These are phyloP conservation scores for Saccharomycopsis sp. DNA, from an alignment of 805 yeast genomes.

Conservation along the genomic window DNA sequence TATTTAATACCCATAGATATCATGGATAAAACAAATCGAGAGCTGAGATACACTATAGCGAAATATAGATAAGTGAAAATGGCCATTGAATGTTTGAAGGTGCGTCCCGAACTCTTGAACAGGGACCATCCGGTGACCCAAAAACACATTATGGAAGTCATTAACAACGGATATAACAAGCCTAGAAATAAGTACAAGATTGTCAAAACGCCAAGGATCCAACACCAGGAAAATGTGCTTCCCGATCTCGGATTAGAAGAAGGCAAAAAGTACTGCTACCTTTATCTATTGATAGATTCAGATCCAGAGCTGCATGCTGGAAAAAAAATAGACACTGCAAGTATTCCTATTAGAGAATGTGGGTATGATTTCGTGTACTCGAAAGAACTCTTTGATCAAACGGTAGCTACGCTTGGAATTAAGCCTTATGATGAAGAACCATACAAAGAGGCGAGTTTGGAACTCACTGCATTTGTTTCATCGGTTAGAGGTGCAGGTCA, in stretches of 20 bases:
- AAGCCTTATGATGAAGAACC: conserved; percentile 25
- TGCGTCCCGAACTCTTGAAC: neutral
- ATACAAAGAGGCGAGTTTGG: conserved; percentile 26
- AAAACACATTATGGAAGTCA: conserved; percentile 25
- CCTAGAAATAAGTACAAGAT: conserved; percentile 39
- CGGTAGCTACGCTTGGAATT: conserved; percentile 33
- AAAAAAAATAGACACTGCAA: conserved; percentile 1
- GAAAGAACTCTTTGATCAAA: conserved; percentile 20
- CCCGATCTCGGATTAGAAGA: conserved; percentile 27
- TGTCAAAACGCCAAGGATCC: conserved; percentile 38
- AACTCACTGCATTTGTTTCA: conserved; percentile 48
- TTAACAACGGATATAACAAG: conserved; percentile 47
- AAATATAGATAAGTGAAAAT: neutral
- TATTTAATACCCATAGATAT: too few species aligned
- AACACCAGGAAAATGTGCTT: conserved; percentile 22
- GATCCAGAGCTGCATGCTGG: conserved; percentile 24
- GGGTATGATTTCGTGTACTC: conserved; percentile 22
- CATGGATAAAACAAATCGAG: neutral
- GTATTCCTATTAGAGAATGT: conserved; percentile 4
- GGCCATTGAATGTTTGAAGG: conserved; percentile 1
- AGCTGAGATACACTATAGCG: too few species aligned
- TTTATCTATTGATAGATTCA: conserved; percentile 24
- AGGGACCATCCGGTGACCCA: conserved; percentile 1
- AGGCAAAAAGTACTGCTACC: conserved; percentile 23
- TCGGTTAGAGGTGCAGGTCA: conserved; percentile 37